A percentile compares a stretch with the other conserved stretches of the same genome.
Conservation (phyloP, 1,139 yeast species). For the Geotrichum macrosporum region DNA sequence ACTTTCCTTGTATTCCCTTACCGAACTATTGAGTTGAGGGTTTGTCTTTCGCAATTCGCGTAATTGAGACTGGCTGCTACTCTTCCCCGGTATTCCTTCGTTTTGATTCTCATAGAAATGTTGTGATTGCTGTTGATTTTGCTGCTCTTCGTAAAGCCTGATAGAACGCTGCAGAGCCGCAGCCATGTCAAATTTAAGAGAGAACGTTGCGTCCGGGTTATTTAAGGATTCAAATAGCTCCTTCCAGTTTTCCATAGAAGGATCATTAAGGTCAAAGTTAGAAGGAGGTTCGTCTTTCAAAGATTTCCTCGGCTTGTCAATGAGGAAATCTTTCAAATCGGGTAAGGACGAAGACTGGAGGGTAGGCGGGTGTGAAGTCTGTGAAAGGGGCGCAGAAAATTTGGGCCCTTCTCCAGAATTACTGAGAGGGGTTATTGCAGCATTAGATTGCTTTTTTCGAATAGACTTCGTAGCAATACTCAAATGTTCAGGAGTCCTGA, state of each 20-base stretch:
- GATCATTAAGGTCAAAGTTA: constrained; percentile 18
- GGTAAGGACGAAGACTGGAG: neutral
- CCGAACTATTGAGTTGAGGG: too few relatives aligned
- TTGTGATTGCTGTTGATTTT: neutral
- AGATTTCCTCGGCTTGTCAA: neutral
- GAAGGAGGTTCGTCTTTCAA: constrained; percentile 5
- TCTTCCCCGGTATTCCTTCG: too few relatives aligned
- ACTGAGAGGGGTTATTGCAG: too few relatives aligned
- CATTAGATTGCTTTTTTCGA: too few relatives aligned
- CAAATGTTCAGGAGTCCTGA: too few relatives aligned
- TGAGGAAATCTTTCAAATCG: neutral
- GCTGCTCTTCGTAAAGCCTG: constrained; percentile 14
- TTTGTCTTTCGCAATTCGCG: too few relatives aligned
- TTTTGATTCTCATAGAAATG: too few relatives aligned
- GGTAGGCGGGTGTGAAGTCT: constrained; percentile 1
- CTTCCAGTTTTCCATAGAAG: constrained; percentile 19
- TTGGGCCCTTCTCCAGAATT: too few relatives aligned
- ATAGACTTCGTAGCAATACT: too few relatives aligned
- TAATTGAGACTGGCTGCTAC: too few relatives aligned
- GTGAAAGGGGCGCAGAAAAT: neutral
- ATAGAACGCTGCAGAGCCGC: constrained; percentile 18
- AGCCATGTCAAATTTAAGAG: constrained; percentile 21
- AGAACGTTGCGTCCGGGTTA: constrained; percentile 22
- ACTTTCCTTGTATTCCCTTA: too few relatives aligned
- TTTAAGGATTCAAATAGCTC: constrained; percentile 18